Base-by-base conservation (phyloP, 768 basidiomycete species). In the Podaxis sp. region DNA sequence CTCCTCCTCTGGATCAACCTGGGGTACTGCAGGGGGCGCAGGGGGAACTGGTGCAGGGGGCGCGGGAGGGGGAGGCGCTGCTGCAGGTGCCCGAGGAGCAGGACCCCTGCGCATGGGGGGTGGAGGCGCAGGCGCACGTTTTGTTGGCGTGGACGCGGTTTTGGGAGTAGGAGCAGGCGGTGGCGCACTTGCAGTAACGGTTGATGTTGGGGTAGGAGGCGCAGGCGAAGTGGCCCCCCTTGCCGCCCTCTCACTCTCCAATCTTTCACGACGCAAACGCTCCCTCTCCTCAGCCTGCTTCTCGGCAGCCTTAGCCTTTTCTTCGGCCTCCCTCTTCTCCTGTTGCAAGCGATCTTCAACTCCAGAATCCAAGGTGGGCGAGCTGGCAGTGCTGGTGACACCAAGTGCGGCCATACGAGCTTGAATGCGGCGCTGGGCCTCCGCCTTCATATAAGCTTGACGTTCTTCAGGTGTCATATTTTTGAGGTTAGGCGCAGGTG, bases 271-370 rank as follows among this genome's bases (percentile, higher is more conserved):
- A 50, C 96, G 81, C 46, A 84, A 72, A 54, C 81, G 80, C 68
- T 94, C 93, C 60, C 95, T 80, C 64, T 91, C 91, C 66, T 90
- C 89, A 2, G 90, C 89, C 67, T 91, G 87, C 65, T 82, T 82
- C 73, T 97, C 95, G 0, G 94, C 95, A 53, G 81, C 77, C 60
- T 80, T 82, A 0, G 84, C 85, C 72, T 91, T 93, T 72, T 93
- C 91, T 66, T 94, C 95, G 0, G 96, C 96, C 71, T 97, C 96
- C 70, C 84, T 87, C 79, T 90, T 91, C 70, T 98, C 96, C 67
- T 87, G 81, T 40, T 85, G 87, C 4, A 98, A 81, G 9, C 96
- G 79, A 66, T 95, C 91, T 70, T 94, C 91, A 2, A 97, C 93
- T 57, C 80, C 83, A 6, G 84, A 88, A 72, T 97, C 96, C 9